Evolutionary conservation across 106 monocot genomes (phyloP).

Genomic region (Allium cepa): DNA sequence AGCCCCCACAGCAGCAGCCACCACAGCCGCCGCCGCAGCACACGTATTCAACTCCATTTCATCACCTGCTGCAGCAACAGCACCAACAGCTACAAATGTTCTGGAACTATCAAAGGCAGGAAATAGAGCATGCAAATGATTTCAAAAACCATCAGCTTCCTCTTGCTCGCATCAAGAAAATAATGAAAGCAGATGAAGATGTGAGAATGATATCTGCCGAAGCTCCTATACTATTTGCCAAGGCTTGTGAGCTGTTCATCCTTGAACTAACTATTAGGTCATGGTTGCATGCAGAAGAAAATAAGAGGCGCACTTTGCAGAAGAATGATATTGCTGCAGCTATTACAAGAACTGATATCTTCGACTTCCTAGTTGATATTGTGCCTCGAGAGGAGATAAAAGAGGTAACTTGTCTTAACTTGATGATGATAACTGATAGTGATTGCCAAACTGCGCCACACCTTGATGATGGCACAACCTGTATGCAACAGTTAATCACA

Average conservation of each 20-base stretch:
- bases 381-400: conserved; percentile 52
- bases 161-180: conserved; percentile 81
- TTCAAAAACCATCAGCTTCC: conserved; percentile 91
- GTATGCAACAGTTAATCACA: too few species aligned
- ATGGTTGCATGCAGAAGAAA: conserved; percentile 84
- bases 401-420: neutral
- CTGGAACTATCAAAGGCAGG: conserved; percentile 78
- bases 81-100: conserved; percentile 83
- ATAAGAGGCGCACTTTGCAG: conserved; percentile 73
- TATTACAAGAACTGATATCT: conserved; percentile 60
- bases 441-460: too few species aligned
- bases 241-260: conserved; percentile 88
- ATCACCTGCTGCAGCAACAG: conserved; percentile 52
- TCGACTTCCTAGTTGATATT: conserved; percentile 54
- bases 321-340: conserved; percentile 79
- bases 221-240: conserved; percentile 73
- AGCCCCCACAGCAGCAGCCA: neutral
- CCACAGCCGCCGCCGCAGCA: neutral
- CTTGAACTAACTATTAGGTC: conserved; percentile 85
- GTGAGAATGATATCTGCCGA: conserved; percentile 87
- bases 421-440: too few species aligned
- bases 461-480: too few species aligned
- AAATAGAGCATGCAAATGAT: conserved; percentile 59
- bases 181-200: conserved; percentile 89
- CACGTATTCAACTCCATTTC: conserved; percentile 15